Base-by-base conservation (phyloP, 139 green algal genomes). In the Monoraphidium neglectum region DNA sequence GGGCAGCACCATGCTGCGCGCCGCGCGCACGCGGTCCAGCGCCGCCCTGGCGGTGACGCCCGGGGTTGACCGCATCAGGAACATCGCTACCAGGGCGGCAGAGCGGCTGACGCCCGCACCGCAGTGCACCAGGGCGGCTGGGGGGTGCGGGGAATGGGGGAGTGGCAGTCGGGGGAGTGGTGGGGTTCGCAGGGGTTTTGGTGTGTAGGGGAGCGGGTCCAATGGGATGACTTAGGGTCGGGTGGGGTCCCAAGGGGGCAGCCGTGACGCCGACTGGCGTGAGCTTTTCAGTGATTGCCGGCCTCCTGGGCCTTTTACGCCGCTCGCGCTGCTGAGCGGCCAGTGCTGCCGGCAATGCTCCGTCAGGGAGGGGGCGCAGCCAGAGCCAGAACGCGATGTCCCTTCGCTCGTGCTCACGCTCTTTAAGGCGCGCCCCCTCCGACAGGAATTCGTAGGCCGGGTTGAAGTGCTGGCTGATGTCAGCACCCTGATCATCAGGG, bases 101-200 rank as follows among this genome's bases (percentile, higher is more conserved):
- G 84, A 92, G 49, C 92, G 86, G 35, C 79, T 90, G 26, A 93
- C 91, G 4, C 92, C 92, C 6, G 91, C 91, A 5, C 92, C 92
- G 66, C 92, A 97, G 82, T 97, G 92, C 65, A 97, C 87, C 74
- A 97, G 81, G 68, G 93, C 87, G 2, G 80, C 90, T 91, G 83
- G 72, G 69, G 24, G 62, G 71, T 26, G 13, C 36, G 35, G 57
- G 37, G 53, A 15, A 51, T 24, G 51, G 36, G 64, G 26, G 26
- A 40, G 64, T 5, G 72, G 18, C 0, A 4, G 12, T 35, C 4
- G 2, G 49, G 47, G 23, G 68, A 4, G 16, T 0, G 49, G 23
- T 15, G 21, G 51, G 33, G 38, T 8, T 36, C 37, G 40, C 32
- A 30, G 51, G 5, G 43, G n/a, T n/a, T n/a, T n/a, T n/a, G n/a